phyloP scores from a whole-genome alignment of 208 protist genomes.

The Herpetomonas samuelpessoai region DNA sequence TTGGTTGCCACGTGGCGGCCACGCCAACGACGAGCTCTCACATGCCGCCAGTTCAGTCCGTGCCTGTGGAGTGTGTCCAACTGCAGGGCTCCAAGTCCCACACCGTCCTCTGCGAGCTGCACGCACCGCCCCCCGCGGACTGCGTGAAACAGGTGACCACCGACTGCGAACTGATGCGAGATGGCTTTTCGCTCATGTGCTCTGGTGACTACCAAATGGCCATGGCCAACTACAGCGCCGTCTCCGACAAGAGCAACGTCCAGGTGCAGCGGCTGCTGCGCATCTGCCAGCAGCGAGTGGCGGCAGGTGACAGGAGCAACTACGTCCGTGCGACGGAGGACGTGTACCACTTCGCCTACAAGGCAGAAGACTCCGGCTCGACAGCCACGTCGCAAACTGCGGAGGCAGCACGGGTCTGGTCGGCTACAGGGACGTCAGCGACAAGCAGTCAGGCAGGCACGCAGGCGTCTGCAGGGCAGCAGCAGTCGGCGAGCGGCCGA shows the following conservation, averaged over 20 bases:
- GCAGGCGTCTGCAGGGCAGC: background rate
- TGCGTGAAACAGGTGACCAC: constrained; percentile 23
- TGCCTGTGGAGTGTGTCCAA: constrained; percentile 52
- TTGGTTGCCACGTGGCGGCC: constrained; percentile 53
- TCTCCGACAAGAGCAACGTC: constrained; percentile 20
- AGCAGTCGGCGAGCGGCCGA: background rate
- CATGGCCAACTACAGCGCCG: constrained; percentile 13
- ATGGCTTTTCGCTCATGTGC: constrained; percentile 58
- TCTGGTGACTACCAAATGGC: constrained; percentile 45
- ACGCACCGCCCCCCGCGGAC: constrained; percentile 10
- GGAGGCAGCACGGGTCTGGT: background rate
- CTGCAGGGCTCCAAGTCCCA: constrained; percentile 29
- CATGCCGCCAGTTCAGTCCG: constrained; percentile 29
- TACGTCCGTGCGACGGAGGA: constrained; percentile 39
- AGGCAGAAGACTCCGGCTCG: constrained; percentile 9
- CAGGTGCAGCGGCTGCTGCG: constrained; percentile 43
- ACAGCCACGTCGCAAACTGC: background rate
- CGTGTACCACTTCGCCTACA: constrained; percentile 24
- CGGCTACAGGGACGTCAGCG: too few species aligned
- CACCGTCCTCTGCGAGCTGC: constrained; percentile 57
- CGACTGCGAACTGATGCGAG: constrained; percentile 27
- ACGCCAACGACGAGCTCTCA: constrained; percentile 51
- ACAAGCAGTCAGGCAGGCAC: background rate
- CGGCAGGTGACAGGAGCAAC: constrained; percentile 33
- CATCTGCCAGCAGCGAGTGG: constrained; percentile 39